These are phyloP conservation scores for Hanseniaspora osmophila DNA, from an alignment of 805 yeast genomes.

Conservation along the genomic window DNA sequence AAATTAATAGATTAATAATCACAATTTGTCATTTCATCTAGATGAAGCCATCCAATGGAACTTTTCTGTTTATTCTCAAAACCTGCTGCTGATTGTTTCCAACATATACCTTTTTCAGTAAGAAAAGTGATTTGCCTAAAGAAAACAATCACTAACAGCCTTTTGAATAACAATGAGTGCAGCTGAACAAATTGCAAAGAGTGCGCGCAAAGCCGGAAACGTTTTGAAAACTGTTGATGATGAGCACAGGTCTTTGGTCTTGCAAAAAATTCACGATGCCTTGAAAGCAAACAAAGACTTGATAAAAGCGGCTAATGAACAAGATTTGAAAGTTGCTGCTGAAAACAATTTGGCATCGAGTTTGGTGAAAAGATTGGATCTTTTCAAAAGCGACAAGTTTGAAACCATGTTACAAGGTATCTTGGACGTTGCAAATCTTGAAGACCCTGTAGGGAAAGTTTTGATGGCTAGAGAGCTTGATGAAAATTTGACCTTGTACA, in stretches of 20 bases:
- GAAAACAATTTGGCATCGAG: slow-evolving; percentile 51
- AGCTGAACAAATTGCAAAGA: slow-evolving; percentile 65
- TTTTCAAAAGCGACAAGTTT: slow-evolving; percentile 69
- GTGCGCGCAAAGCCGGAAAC: slow-evolving; percentile 75
- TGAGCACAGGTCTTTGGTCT: slow-evolving; percentile 58
- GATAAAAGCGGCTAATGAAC: slow-evolving; percentile 57
- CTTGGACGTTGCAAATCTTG: slow-evolving; percentile 74
- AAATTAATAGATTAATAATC: no score
- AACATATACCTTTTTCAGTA: no score
- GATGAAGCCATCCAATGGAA: no score
- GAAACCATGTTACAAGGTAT: slow-evolving; percentile 93
- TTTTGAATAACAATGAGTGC: slow-evolving; percentile 6
- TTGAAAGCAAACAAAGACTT: slow-evolving; percentile 42
- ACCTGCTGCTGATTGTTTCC: no score
- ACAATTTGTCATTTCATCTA: no score
- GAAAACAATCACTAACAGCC: not conserved
- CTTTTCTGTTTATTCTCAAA: no score
- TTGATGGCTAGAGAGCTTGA: slow-evolving; percentile 76
- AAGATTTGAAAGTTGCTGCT: slow-evolving; percentile 61
- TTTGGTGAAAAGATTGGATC: slow-evolving; percentile 70
- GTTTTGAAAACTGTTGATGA: slow-evolving; percentile 64
- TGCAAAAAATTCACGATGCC: slow-evolving; percentile 58
- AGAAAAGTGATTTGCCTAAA: no score
- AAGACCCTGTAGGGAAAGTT: slow-evolving; percentile 85
- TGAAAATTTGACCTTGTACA: slow-evolving; percentile 69